A percentile compares a stretch with the other conserved stretches of the same genome.
Evolutionary conservation across 768 basidiomycete genomes (phyloP).

Genomic region (Rossbeevera mucosa): DNA sequence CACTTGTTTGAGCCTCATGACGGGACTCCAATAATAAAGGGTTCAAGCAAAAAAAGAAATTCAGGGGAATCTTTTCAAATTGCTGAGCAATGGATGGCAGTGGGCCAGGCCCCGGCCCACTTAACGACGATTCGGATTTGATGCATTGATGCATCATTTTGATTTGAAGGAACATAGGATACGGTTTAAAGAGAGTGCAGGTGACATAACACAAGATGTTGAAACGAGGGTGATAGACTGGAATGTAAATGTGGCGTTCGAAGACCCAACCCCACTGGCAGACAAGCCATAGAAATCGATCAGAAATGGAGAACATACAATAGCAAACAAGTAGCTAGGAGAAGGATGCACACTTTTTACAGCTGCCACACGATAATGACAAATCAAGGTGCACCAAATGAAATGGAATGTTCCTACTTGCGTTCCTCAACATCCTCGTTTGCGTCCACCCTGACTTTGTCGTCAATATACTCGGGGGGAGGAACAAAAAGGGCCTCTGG

Average conservation of each 20-base stretch:
- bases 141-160: too few relatives aligned
- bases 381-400: background rate
- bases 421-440: constrained; percentile 9
- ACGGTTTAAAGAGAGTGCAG: background rate
- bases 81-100: too few relatives aligned
- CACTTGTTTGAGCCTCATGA: too few relatives aligned
- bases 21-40: too few relatives aligned
- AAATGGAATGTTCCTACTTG: constrained; percentile 12
- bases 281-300: constrained; percentile 1
- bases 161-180: too few relatives aligned
- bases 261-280: constrained; percentile 5
- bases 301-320: constrained; percentile 1
- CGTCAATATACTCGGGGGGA: constrained; percentile 58
- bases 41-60: too few relatives aligned
- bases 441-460: constrained; percentile 38
- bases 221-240: constrained; percentile 19
- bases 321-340: constrained; percentile 7
- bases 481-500: constrained; percentile 45
- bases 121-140: too few relatives aligned
- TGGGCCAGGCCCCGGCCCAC: too few relatives aligned
- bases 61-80: too few relatives aligned
- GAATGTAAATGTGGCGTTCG: background rate
- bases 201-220: constrained; percentile 15
- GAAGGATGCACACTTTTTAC: background rate
- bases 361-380: background rate